Conservation (phyloP, 2,329 filamentous ascomycete species). For the Xylaria sp. region DNA sequence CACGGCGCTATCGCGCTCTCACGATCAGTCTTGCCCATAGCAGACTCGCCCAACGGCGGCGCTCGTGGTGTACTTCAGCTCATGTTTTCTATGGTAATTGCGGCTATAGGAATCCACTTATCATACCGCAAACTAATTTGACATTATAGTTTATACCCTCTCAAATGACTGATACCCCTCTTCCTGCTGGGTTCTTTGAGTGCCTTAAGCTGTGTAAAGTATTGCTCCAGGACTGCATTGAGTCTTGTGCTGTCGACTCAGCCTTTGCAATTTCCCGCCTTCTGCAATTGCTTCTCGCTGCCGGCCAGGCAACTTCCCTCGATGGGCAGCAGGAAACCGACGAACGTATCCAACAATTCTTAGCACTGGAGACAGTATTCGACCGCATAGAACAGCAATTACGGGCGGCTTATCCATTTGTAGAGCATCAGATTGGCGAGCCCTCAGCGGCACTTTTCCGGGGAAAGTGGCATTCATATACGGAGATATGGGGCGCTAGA, state of each 20-base stretch:
- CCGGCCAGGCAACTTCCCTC: slow-evolving; percentile 50
- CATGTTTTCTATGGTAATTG: slow-evolving; percentile 65
- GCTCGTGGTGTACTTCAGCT: slow-evolving; percentile 66
- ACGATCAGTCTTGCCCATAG: slow-evolving; percentile 57
- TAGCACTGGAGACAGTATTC: slow-evolving; percentile 56
- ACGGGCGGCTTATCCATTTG: slow-evolving; percentile 53
- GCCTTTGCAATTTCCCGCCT: slow-evolving; percentile 56
- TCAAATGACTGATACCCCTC: slow-evolving; percentile 53
- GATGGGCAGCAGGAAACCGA: slow-evolving; percentile 54
- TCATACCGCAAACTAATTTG: slow-evolving; percentile 20
- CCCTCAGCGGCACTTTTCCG: slow-evolving; percentile 60
- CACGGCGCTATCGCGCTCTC: slow-evolving; percentile 70
- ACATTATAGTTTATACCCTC: slow-evolving; percentile 57
- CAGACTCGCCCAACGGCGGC: slow-evolving; percentile 55
- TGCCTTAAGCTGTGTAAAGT: slow-evolving; percentile 55
- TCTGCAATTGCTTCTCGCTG: slow-evolving; percentile 53
- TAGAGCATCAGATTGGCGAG: slow-evolving; percentile 49
- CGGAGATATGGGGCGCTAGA: slow-evolving; percentile 63
- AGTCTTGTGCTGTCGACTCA: slow-evolving; percentile 56
- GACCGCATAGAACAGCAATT: slow-evolving; percentile 54
- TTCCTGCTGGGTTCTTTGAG: slow-evolving; percentile 58
- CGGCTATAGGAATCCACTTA: slow-evolving; percentile 4
- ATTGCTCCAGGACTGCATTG: slow-evolving; percentile 49
- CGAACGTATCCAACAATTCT: slow-evolving; percentile 53
- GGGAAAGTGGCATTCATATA: slow-evolving; percentile 66